Base-by-base conservation (phyloP, 1,284 basidiomycete genomes). In the Exobasidium rhododendri region DNA sequence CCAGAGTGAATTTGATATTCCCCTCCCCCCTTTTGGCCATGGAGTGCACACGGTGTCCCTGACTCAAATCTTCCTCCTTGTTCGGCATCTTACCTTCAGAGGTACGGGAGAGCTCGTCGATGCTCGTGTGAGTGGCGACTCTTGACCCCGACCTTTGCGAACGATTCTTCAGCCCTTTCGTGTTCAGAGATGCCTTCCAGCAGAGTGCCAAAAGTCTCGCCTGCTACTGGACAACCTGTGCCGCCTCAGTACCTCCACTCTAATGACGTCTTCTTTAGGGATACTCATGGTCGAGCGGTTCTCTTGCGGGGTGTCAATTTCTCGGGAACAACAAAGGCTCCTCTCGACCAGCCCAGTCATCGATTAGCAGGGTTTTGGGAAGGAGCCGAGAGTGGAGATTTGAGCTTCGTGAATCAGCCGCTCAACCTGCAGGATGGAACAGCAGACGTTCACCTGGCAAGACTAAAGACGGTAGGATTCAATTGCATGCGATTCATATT, bases 291-390 rank as follows among this genome's bases (percentile, higher is more conserved):
- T 10, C 87, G 94, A 47, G 89, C 89, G 0, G 82, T 97, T 22
- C 83, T 97, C 28, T 83, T 98, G 0, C 87, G 94, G 46, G 94
- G 94, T 40, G 88, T 97, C 61, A 97, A 98, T 80, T 86, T 97
- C 58, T 90, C 91, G 5, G 92, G 91, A 2, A 88, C 89, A 0
- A 86, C 87, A 56, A 97, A 98, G 79, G 88, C 88, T 0, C 93
- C 94, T 0, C 79, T 87, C 0, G 86, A 83, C 45, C 84, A 86
- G 62, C 90, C 87, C 0, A 88, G 88, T 0, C 66, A 71, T 20
- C 57, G 63, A 47, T 83, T 88, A 0, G 85, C 92, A 0, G 87
- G 84, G n/a, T 94, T 97, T 79, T 97, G 93, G 93, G 89, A 92
- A 61, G 82, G 83, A 6, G 92, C 88, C 4, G 89, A 94, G 78